phyloP scores from a whole-genome alignment of 1,284 basidiomycete species.

The Ganoderma leucocontextum region DNA sequence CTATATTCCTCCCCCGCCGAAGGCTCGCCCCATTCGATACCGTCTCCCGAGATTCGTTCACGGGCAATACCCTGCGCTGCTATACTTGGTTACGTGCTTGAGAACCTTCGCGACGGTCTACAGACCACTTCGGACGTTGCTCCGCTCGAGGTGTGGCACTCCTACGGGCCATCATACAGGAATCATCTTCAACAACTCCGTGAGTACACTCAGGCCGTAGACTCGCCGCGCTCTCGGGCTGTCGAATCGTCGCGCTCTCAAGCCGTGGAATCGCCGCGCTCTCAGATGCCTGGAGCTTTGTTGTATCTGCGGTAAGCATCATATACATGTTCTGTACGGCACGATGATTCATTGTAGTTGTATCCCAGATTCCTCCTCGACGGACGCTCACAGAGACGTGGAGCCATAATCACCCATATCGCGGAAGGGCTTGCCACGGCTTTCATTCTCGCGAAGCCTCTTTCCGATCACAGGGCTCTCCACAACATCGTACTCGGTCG shows the following conservation, averaged over 20 bases:
- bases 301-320: not conserved
- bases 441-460: not conserved
- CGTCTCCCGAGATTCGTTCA: not conserved
- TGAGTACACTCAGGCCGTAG: not conserved
- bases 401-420: not conserved
- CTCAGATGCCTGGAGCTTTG: constrained; percentile 3
- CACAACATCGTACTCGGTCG: not conserved
- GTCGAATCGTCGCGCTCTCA: not conserved
- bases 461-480: not conserved
- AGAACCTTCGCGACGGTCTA: not conserved
- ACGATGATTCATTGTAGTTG: not conserved
- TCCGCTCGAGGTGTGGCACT: not conserved
- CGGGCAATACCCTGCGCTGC: not conserved
- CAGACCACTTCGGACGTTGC: not conserved
- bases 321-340: no score
- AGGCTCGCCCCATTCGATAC: not conserved
- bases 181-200: not conserved
- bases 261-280: not conserved
- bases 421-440: not conserved
- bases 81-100: not conserved
- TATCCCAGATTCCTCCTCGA: not conserved
- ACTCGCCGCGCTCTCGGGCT: not conserved
- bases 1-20: not conserved
- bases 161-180: not conserved
- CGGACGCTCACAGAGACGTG: not conserved